phyloP scores from a whole-genome alignment of 1,284 basidiomycete genomes.

The Sanghuangporus weigelae region DNA sequence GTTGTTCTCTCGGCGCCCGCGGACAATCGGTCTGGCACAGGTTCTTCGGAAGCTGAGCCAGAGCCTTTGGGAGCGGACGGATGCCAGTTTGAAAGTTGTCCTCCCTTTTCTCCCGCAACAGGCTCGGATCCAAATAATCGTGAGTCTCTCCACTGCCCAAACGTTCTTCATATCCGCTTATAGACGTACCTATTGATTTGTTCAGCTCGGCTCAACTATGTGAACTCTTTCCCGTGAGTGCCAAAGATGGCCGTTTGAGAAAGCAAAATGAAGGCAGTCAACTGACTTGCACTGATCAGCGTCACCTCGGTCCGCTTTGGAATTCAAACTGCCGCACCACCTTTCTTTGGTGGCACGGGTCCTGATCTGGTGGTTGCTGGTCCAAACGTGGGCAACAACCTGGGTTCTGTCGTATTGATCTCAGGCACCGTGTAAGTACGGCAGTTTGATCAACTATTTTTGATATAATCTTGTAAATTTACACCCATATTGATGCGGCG shows the following conservation, averaged over 20 bases:
- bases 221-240: slow-evolving; percentile 19
- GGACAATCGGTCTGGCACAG: slow-evolving; percentile 38
- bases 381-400: slow-evolving; percentile 46
- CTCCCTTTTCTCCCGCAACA: slow-evolving; percentile 38
- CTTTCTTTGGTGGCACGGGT: slow-evolving; percentile 33
- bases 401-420: slow-evolving; percentile 26
- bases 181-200: background rate
- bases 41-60: slow-evolving; percentile 30
- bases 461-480: background rate
- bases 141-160: slow-evolving; percentile 24
- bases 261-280: background rate
- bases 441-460: background rate
- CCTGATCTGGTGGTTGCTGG: slow-evolving; percentile 51
- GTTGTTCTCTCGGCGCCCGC: slow-evolving; percentile 40
- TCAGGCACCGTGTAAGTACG: slow-evolving; percentile 45
- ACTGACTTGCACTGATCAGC: slow-evolving; percentile 10
- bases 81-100: slow-evolving; percentile 39
- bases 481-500: background rate
- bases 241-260: background rate
- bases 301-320: slow-evolving; percentile 43
- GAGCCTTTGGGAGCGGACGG: slow-evolving; percentile 28
- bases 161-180: background rate
- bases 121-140: slow-evolving; percentile 40
- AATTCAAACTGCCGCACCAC: slow-evolving; percentile 42
- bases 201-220: slow-evolving; percentile 20